Percentiles rank a stretch among this genome's conserved stretches.
Evolutionary conservation across 2,329 filamentous ascomycete species (phyloP).

Genomic region (Aspergillus clavatus): DNA sequence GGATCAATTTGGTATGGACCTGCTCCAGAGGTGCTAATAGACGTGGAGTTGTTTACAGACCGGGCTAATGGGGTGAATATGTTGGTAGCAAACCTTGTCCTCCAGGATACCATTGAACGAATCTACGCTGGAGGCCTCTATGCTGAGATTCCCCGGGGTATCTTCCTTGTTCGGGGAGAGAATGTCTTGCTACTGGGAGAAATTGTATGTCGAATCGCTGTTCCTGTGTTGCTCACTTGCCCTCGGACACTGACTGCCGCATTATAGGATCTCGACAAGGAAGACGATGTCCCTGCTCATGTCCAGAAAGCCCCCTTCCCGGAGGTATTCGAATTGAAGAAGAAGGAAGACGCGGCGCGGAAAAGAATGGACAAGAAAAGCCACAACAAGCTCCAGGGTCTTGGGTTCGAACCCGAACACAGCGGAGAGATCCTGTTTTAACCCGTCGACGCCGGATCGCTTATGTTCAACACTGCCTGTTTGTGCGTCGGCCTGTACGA

Average conservation of each 20-base stretch:
- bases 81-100: constrained; percentile 84
- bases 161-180: constrained; percentile 90
- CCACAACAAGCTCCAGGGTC: constrained; percentile 63
- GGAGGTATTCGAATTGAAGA: constrained; percentile 67
- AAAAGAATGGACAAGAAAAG: constrained; percentile 69
- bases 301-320: constrained; percentile 64
- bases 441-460: constrained; percentile 17
- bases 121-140: constrained; percentile 72
- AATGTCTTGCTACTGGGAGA: constrained; percentile 95
- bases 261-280: constrained; percentile 78
- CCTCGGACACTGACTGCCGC: neutral
- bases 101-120: constrained; percentile 87
- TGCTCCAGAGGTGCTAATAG: neutral
- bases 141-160: constrained; percentile 77
- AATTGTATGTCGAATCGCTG: constrained; percentile 52
- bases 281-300: constrained; percentile 74
- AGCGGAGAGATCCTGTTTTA: constrained; percentile 68
- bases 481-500: neutral
- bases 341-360: constrained; percentile 63
- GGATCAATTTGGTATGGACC: constrained; percentile 85
- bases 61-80: too few relatives aligned
- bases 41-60: too few relatives aligned
- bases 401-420: constrained; percentile 87
- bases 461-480: constrained; percentile 3
- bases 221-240: neutral